Evolutionary conservation across 106 monocot species (phyloP).

Genomic region (Dactylorhiza incarnata): DNA sequence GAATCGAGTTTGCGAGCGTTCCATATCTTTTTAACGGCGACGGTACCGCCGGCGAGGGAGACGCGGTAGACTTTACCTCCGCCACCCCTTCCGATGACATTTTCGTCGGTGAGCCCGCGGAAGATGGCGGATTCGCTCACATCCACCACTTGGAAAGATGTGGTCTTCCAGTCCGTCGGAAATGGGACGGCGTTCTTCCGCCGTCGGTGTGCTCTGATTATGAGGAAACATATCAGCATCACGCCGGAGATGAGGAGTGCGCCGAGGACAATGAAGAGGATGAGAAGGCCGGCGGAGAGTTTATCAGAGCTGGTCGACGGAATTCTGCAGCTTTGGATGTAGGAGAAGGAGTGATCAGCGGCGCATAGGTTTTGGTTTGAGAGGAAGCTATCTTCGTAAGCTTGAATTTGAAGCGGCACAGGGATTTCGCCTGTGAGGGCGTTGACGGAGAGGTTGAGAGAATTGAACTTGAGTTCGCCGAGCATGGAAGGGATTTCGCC

Average conservation of each 20-base stretch:
- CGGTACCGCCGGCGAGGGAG: background rate
- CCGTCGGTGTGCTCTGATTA: constrained; percentile 16
- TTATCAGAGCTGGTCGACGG: background rate
- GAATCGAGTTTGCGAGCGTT: constrained; percentile 17
- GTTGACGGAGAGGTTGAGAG: constrained; percentile 34
- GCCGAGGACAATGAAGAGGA: constrained; percentile 23
- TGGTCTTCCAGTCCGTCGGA: constrained; percentile 34
- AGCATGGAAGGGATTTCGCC: constrained; percentile 27
- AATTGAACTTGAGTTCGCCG: constrained; percentile 15
- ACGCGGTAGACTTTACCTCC: constrained; percentile 36
- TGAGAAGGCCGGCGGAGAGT: constrained; percentile 18
- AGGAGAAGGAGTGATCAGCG: background rate
- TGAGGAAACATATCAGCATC: constrained; percentile 13
- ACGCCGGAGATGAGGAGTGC: constrained; percentile 13
- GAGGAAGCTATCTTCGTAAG: constrained; percentile 31
- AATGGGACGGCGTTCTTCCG: background rate
- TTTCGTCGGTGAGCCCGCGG: constrained; percentile 21
- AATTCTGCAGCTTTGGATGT: constrained; percentile 15
- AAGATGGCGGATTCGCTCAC: constrained; percentile 37
- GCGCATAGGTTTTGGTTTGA: constrained; percentile 43
- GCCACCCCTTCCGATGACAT: constrained; percentile 48
- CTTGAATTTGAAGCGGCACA: constrained; percentile 3
- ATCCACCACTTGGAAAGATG: constrained; percentile 28
- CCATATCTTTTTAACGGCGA: constrained; percentile 44
- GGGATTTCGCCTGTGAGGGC: constrained; percentile 37